These are phyloP conservation scores for Penicillium odoratum DNA, from an alignment of 495 filamentous ascomycete genomes.

Conservation along the genomic window DNA sequence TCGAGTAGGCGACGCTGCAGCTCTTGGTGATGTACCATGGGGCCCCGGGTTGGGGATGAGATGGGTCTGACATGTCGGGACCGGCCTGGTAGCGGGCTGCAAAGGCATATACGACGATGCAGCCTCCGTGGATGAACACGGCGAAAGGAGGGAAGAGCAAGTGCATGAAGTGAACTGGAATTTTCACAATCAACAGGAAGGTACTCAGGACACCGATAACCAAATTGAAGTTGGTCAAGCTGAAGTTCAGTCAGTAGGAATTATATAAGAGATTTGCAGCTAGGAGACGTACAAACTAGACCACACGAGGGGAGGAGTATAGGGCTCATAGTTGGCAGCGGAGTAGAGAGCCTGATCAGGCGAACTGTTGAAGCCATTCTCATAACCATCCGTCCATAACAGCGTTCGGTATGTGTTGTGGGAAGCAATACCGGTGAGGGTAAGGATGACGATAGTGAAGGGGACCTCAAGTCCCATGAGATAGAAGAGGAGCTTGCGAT, in stretches of 20 bases:
- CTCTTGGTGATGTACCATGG: constrained; percentile 84
- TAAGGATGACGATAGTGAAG: constrained; percentile 67
- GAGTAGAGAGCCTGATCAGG: constrained; percentile 72
- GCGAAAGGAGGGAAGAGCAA: constrained; percentile 71
- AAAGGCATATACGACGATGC: constrained; percentile 64
- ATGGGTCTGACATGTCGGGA: constrained; percentile 74
- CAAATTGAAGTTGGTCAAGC: constrained; percentile 78
- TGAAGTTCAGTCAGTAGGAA: constrained; percentile 33
- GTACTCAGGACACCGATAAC: constrained; percentile 72
- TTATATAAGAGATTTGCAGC: neutral
- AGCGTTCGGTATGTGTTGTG: constrained; percentile 76
- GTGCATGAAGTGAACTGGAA: constrained; percentile 67
- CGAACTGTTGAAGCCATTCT: constrained; percentile 81
- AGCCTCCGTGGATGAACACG: constrained; percentile 53
- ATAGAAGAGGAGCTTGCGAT: constrained; percentile 59
- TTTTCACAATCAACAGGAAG: constrained; percentile 55
- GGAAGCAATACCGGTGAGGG: constrained; percentile 78
- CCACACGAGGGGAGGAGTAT: constrained; percentile 76
- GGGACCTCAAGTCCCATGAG: constrained; percentile 70
- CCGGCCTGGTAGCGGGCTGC: constrained; percentile 74
- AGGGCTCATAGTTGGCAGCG: constrained; percentile 69
- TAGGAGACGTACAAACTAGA: constrained; percentile 65
- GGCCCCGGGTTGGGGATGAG: constrained; percentile 63
- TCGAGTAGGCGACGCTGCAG: constrained; percentile 66
- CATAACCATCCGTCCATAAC: constrained; percentile 78